Evolutionary conservation across 306 rosid genomes (phyloP), one percentile per base, ranked within the genome.

Genomic region (Vigna unguiculata): DNA sequence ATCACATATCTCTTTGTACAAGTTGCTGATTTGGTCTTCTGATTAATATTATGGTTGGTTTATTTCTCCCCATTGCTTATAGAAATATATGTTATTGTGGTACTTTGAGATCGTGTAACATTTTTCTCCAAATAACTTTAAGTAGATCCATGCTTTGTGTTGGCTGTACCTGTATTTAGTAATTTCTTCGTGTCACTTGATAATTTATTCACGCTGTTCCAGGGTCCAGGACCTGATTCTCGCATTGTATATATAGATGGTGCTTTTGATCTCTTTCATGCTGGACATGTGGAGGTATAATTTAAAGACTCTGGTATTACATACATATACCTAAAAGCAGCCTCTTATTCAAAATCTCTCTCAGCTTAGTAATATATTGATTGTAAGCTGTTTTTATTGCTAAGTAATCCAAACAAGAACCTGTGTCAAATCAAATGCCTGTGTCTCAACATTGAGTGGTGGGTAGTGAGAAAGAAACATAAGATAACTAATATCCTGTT

Each of bases 211-310:
- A 2, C 71, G 55, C 10, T 75, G 49, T 88, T 74, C 54, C 60
- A 96, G 98, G 95, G 93, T 59, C 99, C 98, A 81, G 97, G 94
- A 78, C 99, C 98, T 53, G 88, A 88, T 93, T 92, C 99, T 47
- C 91, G 87, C 74, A 83, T 96, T 74, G 99, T 96, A 74, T 96
- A 96, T 85, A 93, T 96, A 67, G 99, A 91, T 78, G 99, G 99
- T 20, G 99, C 99, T 68, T 96, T 96, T 90, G 99, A 96, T 86
- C 98, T 96, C 75, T 96, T 96, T 76, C 99, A 96, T 55, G 98
- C 99, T 0, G 99, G 99, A 55, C 99, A 96, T 30, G 97, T 96
- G 43, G 99, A 96, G 99, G 98, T 83, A 83, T 40, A 19, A 38
- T 66, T 70, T 76, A n/a, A 49, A 32, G 14, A 71, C 34, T 0